phyloP scores from a whole-genome alignment of 2,329 filamentous ascomycete species.

The Ophiognomonia clavigignenti-juglandacearum region DNA sequence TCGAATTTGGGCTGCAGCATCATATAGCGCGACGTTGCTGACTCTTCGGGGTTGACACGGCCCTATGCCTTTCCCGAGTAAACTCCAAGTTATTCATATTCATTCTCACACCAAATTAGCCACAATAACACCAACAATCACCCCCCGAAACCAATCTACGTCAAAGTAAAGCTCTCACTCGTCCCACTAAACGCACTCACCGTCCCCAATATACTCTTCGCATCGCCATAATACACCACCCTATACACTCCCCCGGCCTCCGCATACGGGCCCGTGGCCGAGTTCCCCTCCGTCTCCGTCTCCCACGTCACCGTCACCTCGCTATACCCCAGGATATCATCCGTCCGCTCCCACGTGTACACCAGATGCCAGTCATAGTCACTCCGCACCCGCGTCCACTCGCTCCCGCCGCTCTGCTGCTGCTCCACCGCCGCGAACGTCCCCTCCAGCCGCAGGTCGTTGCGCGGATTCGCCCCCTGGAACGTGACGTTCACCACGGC shows the following conservation, averaged over 20 bases:
- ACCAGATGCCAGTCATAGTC: constrained; percentile 81
- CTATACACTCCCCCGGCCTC: constrained; percentile 65
- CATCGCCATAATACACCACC: constrained; percentile 76
- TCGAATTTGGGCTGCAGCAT: too few relatives aligned
- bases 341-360: constrained; percentile 73
- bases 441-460: constrained; percentile 71
- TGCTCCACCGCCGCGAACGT: constrained; percentile 76
- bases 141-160: not conserved
- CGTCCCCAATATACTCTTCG: constrained; percentile 58
- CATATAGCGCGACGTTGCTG: too few relatives aligned
- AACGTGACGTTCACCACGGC: constrained; percentile 63
- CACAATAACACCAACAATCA: not conserved
- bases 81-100: not conserved
- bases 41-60: too few relatives aligned
- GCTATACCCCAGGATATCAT: constrained; percentile 65
- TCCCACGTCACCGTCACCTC: constrained; percentile 76
- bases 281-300: constrained; percentile 62
- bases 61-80: too few relatives aligned
- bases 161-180: constrained; percentile 25
- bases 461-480: constrained; percentile 82
- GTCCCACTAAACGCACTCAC: constrained; percentile 56
- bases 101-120: not conserved
- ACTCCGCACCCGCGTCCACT: constrained; percentile 64
- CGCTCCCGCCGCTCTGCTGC: constrained; percentile 31
- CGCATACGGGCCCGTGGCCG: constrained; percentile 64